Conservation (phyloP, 306 rosid species). For the Castanopsis chinensis region DNA sequence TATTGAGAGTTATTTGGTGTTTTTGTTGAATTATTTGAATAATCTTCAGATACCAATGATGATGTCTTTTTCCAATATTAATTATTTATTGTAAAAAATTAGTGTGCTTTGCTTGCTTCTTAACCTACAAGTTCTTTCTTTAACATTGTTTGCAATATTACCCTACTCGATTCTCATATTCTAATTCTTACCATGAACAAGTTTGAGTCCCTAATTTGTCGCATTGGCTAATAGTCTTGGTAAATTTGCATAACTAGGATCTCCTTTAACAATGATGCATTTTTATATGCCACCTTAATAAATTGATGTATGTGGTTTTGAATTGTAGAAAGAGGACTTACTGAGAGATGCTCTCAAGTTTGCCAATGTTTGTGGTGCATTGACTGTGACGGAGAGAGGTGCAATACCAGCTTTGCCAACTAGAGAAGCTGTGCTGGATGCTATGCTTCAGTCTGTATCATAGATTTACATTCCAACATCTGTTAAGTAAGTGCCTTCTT, state of each 20-base stretch:
- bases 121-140: background rate
- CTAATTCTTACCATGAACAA: background rate
- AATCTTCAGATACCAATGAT: background rate
- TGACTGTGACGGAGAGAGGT: constrained; percentile 92
- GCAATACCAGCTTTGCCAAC: constrained; percentile 95
- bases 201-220: background rate
- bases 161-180: background rate
- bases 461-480: constrained; percentile 21
- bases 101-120: background rate
- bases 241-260: background rate
- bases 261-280: background rate
- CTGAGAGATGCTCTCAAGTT: constrained; percentile 84
- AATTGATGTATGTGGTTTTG: constrained; percentile 7
- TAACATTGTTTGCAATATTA: background rate
- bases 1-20: too few relatives aligned
- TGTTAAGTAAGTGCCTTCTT: constrained; percentile 8
- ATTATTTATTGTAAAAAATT: background rate
- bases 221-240: background rate
- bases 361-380: constrained; percentile 92
- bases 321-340: constrained; percentile 67
- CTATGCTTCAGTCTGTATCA: constrained; percentile 49
- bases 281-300: background rate
- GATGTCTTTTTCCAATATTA: background rate
- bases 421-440: constrained; percentile 66
- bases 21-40: background rate